These are phyloP conservation scores for Neonectria punicea DNA, from an alignment of 2,329 filamentous ascomycete genomes.

Conservation along the genomic window DNA sequence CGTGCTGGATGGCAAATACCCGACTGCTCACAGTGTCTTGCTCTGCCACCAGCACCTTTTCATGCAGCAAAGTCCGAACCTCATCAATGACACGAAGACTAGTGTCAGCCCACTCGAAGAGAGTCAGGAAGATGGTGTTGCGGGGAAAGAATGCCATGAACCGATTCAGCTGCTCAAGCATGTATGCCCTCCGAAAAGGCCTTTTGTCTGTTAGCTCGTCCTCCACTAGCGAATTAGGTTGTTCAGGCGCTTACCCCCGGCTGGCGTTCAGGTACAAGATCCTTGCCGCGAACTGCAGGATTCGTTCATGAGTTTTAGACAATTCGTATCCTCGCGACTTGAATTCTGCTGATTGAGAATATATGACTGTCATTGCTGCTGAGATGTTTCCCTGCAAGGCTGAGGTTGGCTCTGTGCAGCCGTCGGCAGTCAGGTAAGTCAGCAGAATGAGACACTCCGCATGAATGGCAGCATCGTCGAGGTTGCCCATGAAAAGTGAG, in stretches of 20 bases:
- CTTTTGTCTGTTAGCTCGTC: slow-evolving; percentile 48
- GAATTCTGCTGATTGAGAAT: slow-evolving; percentile 56
- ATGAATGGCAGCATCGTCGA: slow-evolving; percentile 62
- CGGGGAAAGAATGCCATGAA: slow-evolving; percentile 74
- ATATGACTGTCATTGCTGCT: slow-evolving; percentile 57
- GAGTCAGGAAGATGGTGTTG: slow-evolving; percentile 79
- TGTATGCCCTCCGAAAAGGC: slow-evolving; percentile 73
- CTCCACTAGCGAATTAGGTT: neutral
- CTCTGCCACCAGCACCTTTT: slow-evolving; percentile 56
- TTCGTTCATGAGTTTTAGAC: slow-evolving; percentile 64
- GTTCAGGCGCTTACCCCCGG: slow-evolving; percentile 56
- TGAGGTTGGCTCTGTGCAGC: slow-evolving; percentile 56
- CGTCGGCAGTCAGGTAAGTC: slow-evolving; percentile 67
- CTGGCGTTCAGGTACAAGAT: slow-evolving; percentile 75
- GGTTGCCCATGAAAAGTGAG: slow-evolving; percentile 61
- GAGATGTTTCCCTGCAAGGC: slow-evolving; percentile 65
- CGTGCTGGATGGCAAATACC: slow-evolving; percentile 63
- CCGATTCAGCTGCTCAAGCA: slow-evolving; percentile 69
- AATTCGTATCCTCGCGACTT: slow-evolving; percentile 47
- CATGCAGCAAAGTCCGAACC: slow-evolving; percentile 72
- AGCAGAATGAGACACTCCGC: slow-evolving; percentile 73
- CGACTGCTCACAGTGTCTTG: slow-evolving; percentile 58
- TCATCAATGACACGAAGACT: slow-evolving; percentile 80
- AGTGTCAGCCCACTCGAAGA: slow-evolving; percentile 79
- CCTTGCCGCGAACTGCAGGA: slow-evolving; percentile 75